Base-by-base conservation (phyloP, 2,329 filamentous ascomycete genomes). In the Lecanicillium sp. region DNA sequence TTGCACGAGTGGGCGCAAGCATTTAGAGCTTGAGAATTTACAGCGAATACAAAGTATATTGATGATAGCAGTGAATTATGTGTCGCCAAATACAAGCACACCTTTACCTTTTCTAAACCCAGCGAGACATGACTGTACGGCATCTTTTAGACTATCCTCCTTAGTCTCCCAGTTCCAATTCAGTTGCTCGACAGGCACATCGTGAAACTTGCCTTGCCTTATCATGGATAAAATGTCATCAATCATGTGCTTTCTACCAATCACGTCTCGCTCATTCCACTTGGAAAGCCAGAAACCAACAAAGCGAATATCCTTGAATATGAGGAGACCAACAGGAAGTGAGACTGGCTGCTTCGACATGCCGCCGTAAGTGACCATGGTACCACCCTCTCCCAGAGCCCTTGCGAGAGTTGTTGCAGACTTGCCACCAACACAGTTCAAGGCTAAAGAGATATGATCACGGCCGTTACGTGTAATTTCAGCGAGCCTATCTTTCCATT, bases 351-450 rank as follows among this genome's bases (percentile, higher is more conserved):
- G 82, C 57, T 84, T 85, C 25, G 85, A 80, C 92, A 98, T 98
- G 36, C 85, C 90, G 18, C 92, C 92, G 56, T 98, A 98, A 4
- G 90, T 95, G 17, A 98, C 87, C 60, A 96, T 70, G 41, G 83
- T 80, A 2, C 76, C 84, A 16, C 77, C 75, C 0, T 77, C 65
- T 5, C 73, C 71, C 3, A 98, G 70, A 6, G 75, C 73, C 52
- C 88, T 85, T 5, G 89, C 83, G 54, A 98, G 68, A 2, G 80
- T 74, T 19, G 83, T 82, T 4, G 88, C 87, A 9, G 81, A 78
- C 57, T 89, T 86, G 5, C 92, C 92, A 28, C 92, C 92, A 0
- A 98, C 90, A 57, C 92, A 96, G 60, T 98, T 98, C 42, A 98
- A 62, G 0, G 80, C 92, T 2, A 98, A 68, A 30, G 78, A 75